Percentiles rank a stretch among this genome's conserved stretches.
Evolutionary conservation across 306 rosid species (phyloP).

Genomic region (Cucumis cinereus): DNA sequence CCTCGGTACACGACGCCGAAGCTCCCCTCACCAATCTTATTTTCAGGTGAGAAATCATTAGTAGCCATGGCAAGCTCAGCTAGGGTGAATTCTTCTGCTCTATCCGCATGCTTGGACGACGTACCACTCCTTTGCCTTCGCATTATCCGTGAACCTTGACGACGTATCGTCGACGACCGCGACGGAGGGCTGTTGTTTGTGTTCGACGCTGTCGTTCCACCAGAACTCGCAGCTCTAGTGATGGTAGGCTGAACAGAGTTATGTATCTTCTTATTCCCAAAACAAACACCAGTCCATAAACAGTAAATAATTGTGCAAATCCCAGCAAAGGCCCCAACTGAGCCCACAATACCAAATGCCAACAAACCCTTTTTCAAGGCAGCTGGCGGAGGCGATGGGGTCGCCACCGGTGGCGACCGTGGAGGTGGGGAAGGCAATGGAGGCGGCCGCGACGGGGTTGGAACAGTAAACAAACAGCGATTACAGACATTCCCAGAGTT

Average conservation of each 20-base stretch:
- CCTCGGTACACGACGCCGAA: constrained; percentile 81
- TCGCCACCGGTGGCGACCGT: not conserved
- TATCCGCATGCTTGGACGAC: constrained; percentile 68
- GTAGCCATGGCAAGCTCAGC: constrained; percentile 67
- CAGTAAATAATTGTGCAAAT: constrained; percentile 54
- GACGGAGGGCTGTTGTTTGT: constrained; percentile 41
- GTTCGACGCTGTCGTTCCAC: constrained; percentile 18
- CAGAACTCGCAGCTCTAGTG: constrained; percentile 52
- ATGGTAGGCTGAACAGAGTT: constrained; percentile 88
- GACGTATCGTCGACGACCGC: constrained; percentile 40
- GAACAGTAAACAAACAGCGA: constrained; percentile 19
- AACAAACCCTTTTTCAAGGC: constrained; percentile 51
- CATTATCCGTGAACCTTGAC: constrained; percentile 71
- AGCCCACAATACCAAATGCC: constrained; percentile 71
- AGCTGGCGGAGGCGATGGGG: constrained; percentile 24
- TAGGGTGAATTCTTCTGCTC: constrained; percentile 63
- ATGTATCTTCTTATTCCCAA: constrained; percentile 74
- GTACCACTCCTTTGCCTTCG: constrained; percentile 91
- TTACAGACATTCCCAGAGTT: constrained; percentile 37
- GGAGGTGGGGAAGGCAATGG: not conserved
- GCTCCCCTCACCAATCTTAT: constrained; percentile 82
- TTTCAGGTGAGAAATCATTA: constrained; percentile 39
- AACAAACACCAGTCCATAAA: constrained; percentile 73
- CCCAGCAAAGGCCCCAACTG: constrained; percentile 66
- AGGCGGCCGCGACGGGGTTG: not conserved